A percentile compares a stretch with the other conserved stretches of the same genome.
Conservation (phyloP, 495 filamentous ascomycete species). For the Xeromyces bisporus region DNA sequence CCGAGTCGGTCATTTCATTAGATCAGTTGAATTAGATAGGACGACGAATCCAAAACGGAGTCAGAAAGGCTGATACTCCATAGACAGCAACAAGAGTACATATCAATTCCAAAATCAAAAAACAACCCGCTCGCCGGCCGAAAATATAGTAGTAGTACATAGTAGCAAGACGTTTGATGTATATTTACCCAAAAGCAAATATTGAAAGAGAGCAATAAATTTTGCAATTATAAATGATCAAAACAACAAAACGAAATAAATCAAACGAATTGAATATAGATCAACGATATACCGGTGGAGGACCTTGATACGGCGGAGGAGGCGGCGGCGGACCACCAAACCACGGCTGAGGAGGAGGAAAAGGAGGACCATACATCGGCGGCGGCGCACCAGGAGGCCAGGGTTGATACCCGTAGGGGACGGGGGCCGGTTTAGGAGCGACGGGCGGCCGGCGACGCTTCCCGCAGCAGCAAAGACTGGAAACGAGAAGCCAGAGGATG, state of each 20-base stretch:
- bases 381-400: constrained; percentile 11
- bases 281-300: not conserved
- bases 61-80: no score
- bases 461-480: constrained; percentile 33
- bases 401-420: constrained; percentile 4
- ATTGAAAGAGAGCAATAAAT: no score
- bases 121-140: no score
- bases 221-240: no score
- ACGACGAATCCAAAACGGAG: no score
- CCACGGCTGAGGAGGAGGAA: constrained; percentile 6
- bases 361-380: constrained; percentile 5
- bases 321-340: constrained; percentile 10
- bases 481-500: constrained; percentile 41
- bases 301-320: constrained; percentile 11
- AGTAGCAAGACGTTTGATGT: no score
- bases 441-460: constrained; percentile 6
- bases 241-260: constrained; percentile 1
- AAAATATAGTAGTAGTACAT: no score
- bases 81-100: no score
- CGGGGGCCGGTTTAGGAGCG: constrained; percentile 11
- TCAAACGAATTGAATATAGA: constrained; percentile 6
- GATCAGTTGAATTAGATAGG: no score
- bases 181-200: no score
- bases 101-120: no score
- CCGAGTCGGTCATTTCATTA: no score